Evolutionary conservation across 345 rosid genomes (phyloP).

Genomic region (Aquilaria sinensis): DNA sequence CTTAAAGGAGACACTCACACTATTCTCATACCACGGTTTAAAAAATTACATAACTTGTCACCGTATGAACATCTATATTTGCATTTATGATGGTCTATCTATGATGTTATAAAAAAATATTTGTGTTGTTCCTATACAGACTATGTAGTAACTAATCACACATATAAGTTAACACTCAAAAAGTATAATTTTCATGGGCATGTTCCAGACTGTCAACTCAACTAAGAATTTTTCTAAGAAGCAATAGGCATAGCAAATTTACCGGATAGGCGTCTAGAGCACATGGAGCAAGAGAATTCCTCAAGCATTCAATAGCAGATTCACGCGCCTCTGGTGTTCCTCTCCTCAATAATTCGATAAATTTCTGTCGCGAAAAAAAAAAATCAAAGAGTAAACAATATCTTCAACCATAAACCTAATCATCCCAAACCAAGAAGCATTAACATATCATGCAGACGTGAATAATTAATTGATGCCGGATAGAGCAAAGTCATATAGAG

Average conservation of each 20-base stretch:
- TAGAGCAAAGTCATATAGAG: not conserved
- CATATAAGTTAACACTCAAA: too few relatives aligned
- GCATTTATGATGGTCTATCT: too few relatives aligned
- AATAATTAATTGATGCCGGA: constrained; percentile 1
- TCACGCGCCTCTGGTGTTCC: constrained; percentile 60
- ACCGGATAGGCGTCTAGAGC: constrained; percentile 99
- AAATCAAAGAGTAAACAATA: not conserved
- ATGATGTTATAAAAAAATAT: too few relatives aligned
- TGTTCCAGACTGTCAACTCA: too few relatives aligned
- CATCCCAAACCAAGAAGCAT: not conserved
- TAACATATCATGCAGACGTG: not conserved
- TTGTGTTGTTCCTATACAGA: too few relatives aligned
- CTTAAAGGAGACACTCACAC: too few relatives aligned
- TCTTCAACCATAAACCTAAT: not conserved
- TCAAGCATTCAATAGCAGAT: constrained; percentile 67
- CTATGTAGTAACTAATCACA: too few relatives aligned
- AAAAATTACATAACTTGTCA: too few relatives aligned
- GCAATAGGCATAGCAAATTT: constrained; percentile 1
- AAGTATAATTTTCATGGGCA: too few relatives aligned
- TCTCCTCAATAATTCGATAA: constrained; percentile 79
- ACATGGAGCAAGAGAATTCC: constrained; percentile 87
- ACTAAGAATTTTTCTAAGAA: not conserved
- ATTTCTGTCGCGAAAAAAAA: constrained; percentile 47
- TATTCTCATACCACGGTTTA: too few relatives aligned
- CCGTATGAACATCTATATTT: too few relatives aligned